Evolutionary conservation across 768 basidiomycete species (phyloP), one percentile per base, ranked within the genome.

Genomic region (Russula virescens): DNA sequence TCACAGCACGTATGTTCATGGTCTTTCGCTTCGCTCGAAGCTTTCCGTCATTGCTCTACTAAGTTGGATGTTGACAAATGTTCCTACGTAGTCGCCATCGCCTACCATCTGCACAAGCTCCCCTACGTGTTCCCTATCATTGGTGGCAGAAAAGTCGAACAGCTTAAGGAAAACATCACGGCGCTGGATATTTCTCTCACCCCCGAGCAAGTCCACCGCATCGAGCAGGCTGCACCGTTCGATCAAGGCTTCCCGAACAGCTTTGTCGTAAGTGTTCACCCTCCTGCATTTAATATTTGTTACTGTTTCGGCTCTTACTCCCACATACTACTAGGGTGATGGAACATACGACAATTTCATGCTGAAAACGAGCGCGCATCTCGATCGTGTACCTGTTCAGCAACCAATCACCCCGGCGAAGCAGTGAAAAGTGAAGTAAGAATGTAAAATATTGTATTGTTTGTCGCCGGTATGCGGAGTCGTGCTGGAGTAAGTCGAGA

Each of bases 81-180:
- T 21, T 9, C 16, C 55, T 25, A 76, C 19, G 55, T 25, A 76
- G 78, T 80, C 3, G 78, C 78, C 5, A 77, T 82, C 51, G 78
- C 79, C 19, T 81, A 81, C 55, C 72, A 82, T 14, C 70, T 82
- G 69, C 76, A 80, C 18, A 83, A 81, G 66, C 71, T 76, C 2
- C 75, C 77, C 0, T 79, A 73, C 55, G 78, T 79, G 1, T 80
- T 81, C 71, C 79, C 79, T 0, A 73, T 81, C 61, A 69, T 81
- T 19, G 79, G 79, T 2, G 77, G 78, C 0, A 72, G 78, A n/a
- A 82, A 79, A 62, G 69, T 79, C 28, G 79, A 79, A 55, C 77
- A 82, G 21, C 66, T 82, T 16, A 26, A 72, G 23, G 74, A 75
- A 31, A 83, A 82, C 60, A 56, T 81, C 16, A 74, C 78, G 60